Percentiles rank a stretch among this genome's conserved stretches.
phyloP scores from a whole-genome alignment of 164 flowering plant species.

The Pachysandra terminalis region DNA sequence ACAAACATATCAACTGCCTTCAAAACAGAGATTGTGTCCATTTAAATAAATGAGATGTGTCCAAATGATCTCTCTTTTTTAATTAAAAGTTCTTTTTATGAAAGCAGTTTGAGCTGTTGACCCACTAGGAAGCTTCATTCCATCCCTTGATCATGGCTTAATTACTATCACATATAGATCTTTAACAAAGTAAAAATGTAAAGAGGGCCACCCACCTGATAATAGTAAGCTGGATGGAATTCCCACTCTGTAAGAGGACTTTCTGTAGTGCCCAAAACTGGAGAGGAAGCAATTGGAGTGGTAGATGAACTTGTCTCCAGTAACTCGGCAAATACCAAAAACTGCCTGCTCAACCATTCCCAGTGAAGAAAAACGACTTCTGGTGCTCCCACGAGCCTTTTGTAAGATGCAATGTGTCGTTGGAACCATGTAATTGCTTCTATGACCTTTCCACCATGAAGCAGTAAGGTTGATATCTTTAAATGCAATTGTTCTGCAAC shows the following conservation, averaged over 20 bases:
- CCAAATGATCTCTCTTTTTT: no score
- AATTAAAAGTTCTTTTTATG: no score
- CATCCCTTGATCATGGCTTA: neutral
- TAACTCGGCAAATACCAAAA: conserved; percentile 87
- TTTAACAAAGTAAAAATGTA: neutral
- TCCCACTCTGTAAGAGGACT: conserved; percentile 77
- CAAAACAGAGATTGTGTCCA: no score
- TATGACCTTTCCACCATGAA: conserved; percentile 80
- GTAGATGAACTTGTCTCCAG: conserved; percentile 74
- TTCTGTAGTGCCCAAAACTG: conserved; percentile 32
- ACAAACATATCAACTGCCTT: no score
- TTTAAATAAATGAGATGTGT: no score
- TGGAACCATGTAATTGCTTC: conserved; percentile 92
- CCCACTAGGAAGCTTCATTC: neutral
- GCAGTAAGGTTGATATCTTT: conserved; percentile 81
- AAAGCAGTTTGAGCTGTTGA: no score
- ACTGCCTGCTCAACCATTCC: conserved; percentile 98
- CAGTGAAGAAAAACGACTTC: conserved; percentile 79
- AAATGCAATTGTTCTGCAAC: conserved; percentile 87
- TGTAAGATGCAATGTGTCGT: conserved; percentile 63
- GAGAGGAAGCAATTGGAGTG: conserved; percentile 35
- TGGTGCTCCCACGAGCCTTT: conserved; percentile 60
- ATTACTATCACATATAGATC: neutral
- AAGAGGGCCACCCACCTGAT: conserved; percentile 49
- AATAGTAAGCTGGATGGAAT: conserved; percentile 71